Evolutionary conservation across 148 eudicot genomes (phyloP), one percentile per base, ranked within the genome.

Genomic region (Persicaria maculosa): DNA sequence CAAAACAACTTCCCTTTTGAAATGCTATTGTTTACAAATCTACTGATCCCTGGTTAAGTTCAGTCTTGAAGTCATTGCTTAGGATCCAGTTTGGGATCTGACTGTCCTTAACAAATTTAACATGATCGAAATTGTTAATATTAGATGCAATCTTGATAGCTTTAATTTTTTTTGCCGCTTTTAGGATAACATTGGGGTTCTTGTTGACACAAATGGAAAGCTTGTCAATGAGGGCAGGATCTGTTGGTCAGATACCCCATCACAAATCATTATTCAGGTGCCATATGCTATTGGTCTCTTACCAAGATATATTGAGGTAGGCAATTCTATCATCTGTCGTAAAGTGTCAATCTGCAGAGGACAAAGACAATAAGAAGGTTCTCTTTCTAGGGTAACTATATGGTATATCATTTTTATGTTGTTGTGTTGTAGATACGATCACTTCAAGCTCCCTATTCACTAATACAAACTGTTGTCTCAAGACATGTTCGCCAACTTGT

Each of bases 161-260:
- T 1, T 54, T 19, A 12, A 22, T 74, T 55, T 59, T 22, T 31
- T 54, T 83, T 81, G 77, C 74, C 83, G 80, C 68, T 59, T 72
- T 52, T 81, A 95, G 99, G 99, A 96, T 85, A 90, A 96, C 80
- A 92, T 96, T 77, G 97, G 99, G 67, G 91, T 96, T 62, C 83
- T 90, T 81, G 97, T 96, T 78, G 97, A 92, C 82, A 92, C 90
- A 86, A 86, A 96, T 79, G 99, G 99, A 72, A 96, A 92, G 84
- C 91, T 92, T 74, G 90, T 94, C 53, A 93, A 88, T 75, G 99
- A 89, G 78, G 99, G 97, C 76, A 86, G 97, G 85, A 78, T 96
- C 79, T 88, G 90, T 83, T 96, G 99, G 99, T 96, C 97, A 50
- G 99, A 96, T 82, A 88, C 97, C 74, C 99, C 99, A 46, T 72